phyloP scores from a whole-genome alignment of 2,329 filamentous ascomycete species.

The Monilinia laxa region DNA sequence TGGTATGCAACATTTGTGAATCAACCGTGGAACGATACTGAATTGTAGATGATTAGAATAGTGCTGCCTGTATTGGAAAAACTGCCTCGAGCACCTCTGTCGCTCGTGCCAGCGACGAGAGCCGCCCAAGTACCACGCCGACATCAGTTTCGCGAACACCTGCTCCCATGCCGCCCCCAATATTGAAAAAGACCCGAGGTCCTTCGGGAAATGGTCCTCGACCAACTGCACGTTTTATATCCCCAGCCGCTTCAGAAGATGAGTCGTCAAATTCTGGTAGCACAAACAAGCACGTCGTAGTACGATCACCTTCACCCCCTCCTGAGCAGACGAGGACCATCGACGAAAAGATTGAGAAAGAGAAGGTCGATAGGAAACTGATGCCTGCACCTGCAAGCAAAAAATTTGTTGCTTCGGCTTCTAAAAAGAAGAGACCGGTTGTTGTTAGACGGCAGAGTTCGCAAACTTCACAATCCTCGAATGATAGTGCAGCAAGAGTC shows the following conservation, averaged over 20 bases:
- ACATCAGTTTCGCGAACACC: slow-evolving; percentile 39
- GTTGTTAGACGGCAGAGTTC: slow-evolving; percentile 51
- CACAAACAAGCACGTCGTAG: slow-evolving; percentile 40
- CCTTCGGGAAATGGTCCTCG: slow-evolving; percentile 54
- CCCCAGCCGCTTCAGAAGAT: slow-evolving; percentile 51
- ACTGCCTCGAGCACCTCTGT: slow-evolving; percentile 33
- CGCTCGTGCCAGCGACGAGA: slow-evolving; percentile 26
- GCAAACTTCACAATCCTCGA: slow-evolving; percentile 47
- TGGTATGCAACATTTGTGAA: slow-evolving; percentile 44
- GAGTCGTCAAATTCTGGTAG: slow-evolving; percentile 42
- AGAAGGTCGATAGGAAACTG: slow-evolving; percentile 27
- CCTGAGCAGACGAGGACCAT: slow-evolving; percentile 25
- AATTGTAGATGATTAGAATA: slow-evolving; percentile 33
- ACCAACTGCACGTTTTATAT: slow-evolving; percentile 61
- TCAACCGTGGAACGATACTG: slow-evolving; percentile 29
- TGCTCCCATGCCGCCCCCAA: slow-evolving; percentile 51
- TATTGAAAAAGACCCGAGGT: slow-evolving; percentile 58
- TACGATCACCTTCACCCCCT: slow-evolving; percentile 33
- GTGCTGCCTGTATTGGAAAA: slow-evolving; percentile 25
- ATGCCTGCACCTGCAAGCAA: slow-evolving; percentile 34
- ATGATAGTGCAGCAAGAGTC: slow-evolving; percentile 28
- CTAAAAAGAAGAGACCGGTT: slow-evolving; percentile 48
- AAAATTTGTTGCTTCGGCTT: slow-evolving; percentile 46
- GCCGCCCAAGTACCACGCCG: slow-evolving; percentile 31
- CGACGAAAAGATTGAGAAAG: slow-evolving; percentile 27